These are phyloP conservation scores for Trichoderma hamatum DNA, from an alignment of 2,329 filamentous ascomycete species.

Conservation along the genomic window DNA sequence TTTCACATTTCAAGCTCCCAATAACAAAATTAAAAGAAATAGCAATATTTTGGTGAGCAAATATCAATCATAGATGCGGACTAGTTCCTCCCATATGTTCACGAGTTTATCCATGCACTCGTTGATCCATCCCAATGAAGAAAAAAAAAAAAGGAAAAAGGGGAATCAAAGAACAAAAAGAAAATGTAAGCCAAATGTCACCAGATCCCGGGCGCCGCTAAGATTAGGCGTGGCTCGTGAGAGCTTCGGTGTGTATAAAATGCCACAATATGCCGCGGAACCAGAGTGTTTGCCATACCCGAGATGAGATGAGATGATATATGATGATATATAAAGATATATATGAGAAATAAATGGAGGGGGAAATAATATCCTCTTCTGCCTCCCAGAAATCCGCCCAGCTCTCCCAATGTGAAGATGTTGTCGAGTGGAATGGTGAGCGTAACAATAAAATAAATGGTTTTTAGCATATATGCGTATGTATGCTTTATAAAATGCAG, in stretches of 20 bases:
- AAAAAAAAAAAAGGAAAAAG: background rate
- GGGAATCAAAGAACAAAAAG: background rate
- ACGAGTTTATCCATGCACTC: background rate
- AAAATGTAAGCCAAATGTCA: constrained; percentile 15
- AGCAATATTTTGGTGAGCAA: constrained; percentile 4
- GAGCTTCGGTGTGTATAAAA: constrained; percentile 34
- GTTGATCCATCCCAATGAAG: background rate
- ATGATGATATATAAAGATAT: background rate
- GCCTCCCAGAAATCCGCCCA: background rate
- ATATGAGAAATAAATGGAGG: background rate
- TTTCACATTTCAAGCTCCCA: background rate
- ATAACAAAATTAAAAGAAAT: background rate
- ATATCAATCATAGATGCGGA: constrained; percentile 2
- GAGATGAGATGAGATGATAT: constrained; percentile 5
- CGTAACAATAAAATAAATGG: background rate
- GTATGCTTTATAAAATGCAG: background rate
- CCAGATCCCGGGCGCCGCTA: constrained; percentile 25
- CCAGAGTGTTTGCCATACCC: constrained; percentile 3
- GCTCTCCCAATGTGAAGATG: background rate
- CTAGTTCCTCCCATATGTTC: background rate
- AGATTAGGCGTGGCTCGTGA: constrained; percentile 36
- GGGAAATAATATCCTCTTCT: background rate
- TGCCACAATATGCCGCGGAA: constrained; percentile 22
- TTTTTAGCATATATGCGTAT: background rate
- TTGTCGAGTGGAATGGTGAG: background rate